Base-by-base conservation (phyloP, 73 alveolate genomes). In the Paramecium biaurelia region DNA sequence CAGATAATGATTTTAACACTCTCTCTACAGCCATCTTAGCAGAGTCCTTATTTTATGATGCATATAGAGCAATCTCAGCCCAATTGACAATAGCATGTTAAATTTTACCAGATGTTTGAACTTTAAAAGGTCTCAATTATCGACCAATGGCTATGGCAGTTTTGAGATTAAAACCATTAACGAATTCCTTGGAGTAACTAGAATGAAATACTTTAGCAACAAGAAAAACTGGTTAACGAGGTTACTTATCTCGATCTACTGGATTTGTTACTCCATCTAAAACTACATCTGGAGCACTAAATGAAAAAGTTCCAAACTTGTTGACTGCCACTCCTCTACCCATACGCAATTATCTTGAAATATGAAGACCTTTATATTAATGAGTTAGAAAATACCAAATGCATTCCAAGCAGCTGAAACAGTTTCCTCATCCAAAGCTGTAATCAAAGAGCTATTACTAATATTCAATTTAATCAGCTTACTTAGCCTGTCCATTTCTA, bases 181-280 rank as follows among this genome's bases (percentile, higher is more conserved):
- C 94, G 58, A 89, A 89, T 89, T 89, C 94, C 94, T 89, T 30
- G 6, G 28, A 30, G 41, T 41, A 14, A 41, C n/a, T 20, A 35
- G 8, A 14, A 53, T 53, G 21, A 74, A 37, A 28, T 21, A 79
- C 90, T 79, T 79, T 79, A 38, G 63, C 90, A 23, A 89, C 92
- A 42, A 89, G 76, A 58, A 89, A 89, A 4, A 89, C 94, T 5
- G 94, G 94, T 30, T 70, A 57, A 41, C 94, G 76, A 37, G 76
- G 87, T 14, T 89, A 53, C 49, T 70, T 89, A 72, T 89, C 94
- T 70, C 94, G 70, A 42, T 89, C 90, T 24, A 70, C 84, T 37
- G 94, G 94, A 89, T 89, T 89, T 32, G 94, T 89, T 21, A 89
- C 94, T 58, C 94, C 94, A 63, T 70, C 87, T 47, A 89, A 89